Base-by-base conservation (phyloP, 148 eudicot species). In the Talinum fruticosum region DNA sequence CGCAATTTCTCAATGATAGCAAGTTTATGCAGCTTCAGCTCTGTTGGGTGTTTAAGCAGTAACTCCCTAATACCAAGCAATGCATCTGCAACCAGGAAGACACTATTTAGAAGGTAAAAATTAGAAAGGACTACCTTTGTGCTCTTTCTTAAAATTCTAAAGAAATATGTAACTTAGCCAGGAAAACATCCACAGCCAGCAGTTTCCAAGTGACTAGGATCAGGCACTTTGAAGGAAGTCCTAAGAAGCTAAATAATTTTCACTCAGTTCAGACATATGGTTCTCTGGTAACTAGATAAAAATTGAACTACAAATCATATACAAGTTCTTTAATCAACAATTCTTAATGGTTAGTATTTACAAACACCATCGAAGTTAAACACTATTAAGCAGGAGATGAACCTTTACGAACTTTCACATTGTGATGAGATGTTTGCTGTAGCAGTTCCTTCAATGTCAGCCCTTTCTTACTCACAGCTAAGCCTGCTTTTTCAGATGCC, bases 351-450 rank as follows among this genome's bases (percentile, higher is more conserved):
- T 66, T 34, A 19, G 5, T 71, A 51, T 24, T 54, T 21, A 67
- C 6, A 21, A 47, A 5, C 26, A 35, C n/a, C 19, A 66, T 19
- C n/a, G 8, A 70, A 18, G 14, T 5, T 36, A 14, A 76, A 10
- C 47, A 69, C 34, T 79, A 68, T 57, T 28, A 78, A 54, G n/a
- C 34, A 3, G 72, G 53, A 4, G 34, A 77, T 57, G 26, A 78
- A 95, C 99, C 99, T 92, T 87, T 88, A 53, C 99, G 99, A 68
- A 91, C 92, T 91, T 93, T 95, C 16, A 85, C 76, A 84, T 93
- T 95, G 85, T 95, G 90, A 85, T 95, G 99, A 76, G 97, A 91
- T 72, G 99, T 85, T 72, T 95, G 99, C 72, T 95, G 99, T 74
- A 95, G 91, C 81, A 95, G 88, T 89, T 95, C 97, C 85, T 91